phyloP scores from a whole-genome alignment of 108 stramenopile species.

The Aurantiochytrium sp. region DNA sequence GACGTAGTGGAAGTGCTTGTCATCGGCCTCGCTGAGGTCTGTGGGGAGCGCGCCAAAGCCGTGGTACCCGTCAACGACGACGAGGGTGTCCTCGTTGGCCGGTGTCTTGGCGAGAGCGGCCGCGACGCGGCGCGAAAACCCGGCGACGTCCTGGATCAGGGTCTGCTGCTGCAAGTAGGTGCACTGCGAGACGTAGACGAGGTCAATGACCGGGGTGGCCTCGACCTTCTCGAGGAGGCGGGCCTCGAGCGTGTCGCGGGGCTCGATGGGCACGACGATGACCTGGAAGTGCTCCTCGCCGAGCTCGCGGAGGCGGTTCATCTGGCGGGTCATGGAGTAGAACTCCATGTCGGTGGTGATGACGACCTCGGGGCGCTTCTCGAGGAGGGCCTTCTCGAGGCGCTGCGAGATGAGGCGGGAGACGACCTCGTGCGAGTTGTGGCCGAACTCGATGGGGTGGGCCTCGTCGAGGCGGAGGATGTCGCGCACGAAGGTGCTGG shows the following conservation, averaged over 20 bases:
- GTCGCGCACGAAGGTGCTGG: not conserved
- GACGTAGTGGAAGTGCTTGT: constrained; percentile 26
- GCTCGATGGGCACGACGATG: constrained; percentile 26
- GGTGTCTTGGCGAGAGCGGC: not conserved
- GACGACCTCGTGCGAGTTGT: constrained; percentile 38
- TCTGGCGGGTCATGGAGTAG: constrained; percentile 38
- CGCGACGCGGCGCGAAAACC: not conserved
- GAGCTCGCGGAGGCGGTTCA: constrained; percentile 32
- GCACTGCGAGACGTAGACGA: constrained; percentile 40
- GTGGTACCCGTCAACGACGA: constrained; percentile 41
- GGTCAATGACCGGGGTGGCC: not conserved
- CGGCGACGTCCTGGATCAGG: constrained; percentile 17
- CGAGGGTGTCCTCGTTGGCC: not conserved
- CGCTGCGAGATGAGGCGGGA: constrained; percentile 30
- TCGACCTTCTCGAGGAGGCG: not conserved
- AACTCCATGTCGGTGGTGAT: constrained; percentile 40
- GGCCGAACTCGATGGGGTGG: constrained; percentile 33
- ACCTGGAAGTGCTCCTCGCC: not conserved
- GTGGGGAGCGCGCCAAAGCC: constrained; percentile 41
- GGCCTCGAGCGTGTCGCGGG: constrained; percentile 17
- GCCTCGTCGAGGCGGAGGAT: not conserved
- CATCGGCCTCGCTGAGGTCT: not conserved
- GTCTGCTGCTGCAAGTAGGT: constrained; percentile 35
- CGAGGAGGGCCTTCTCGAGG: constrained; percentile 11
- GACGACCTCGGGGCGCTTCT: not conserved